phyloP scores from a whole-genome alignment of 208 protist genomes.

The Acanthamoeba lenticulata region DNA sequence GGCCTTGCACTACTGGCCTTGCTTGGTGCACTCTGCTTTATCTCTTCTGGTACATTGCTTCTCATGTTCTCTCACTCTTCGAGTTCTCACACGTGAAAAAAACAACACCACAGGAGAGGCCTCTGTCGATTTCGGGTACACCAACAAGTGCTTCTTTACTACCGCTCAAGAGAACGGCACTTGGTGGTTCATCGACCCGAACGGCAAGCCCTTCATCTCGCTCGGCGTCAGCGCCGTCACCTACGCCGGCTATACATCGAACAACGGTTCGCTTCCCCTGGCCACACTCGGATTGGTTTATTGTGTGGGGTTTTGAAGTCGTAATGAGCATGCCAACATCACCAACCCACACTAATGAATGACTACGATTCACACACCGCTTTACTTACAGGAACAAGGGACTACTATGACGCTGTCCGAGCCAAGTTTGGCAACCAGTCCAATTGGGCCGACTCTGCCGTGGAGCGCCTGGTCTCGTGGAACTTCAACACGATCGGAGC shows the following conservation, averaged over 20 bases:
- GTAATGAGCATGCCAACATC: too few species aligned
- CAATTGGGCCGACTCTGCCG: background rate
- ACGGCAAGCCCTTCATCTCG: background rate
- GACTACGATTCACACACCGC: too few species aligned
- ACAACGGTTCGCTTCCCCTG: background rate
- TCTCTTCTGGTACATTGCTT: too few species aligned
- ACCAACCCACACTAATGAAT: too few species aligned
- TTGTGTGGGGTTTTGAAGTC: too few species aligned
- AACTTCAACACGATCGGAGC: background rate
- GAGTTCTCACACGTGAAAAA: too few species aligned
- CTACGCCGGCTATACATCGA: background rate
- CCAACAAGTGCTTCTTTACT: conserved; percentile 16
- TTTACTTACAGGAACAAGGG: background rate
- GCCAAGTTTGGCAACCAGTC: conserved; percentile 17
- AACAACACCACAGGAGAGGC: background rate
- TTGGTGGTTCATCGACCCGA: background rate
- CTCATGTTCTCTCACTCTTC: too few species aligned
- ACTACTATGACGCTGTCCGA: background rate
- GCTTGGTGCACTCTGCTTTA: too few species aligned
- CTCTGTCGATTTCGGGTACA: background rate
- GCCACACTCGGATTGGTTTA: background rate
- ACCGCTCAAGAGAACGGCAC: background rate
- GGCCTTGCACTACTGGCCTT: too few species aligned
- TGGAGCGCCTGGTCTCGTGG: background rate
- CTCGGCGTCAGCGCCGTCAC: background rate